Conservation (phyloP, 2,329 filamentous ascomycete species). For the Ophiosphaerella narmari region DNA sequence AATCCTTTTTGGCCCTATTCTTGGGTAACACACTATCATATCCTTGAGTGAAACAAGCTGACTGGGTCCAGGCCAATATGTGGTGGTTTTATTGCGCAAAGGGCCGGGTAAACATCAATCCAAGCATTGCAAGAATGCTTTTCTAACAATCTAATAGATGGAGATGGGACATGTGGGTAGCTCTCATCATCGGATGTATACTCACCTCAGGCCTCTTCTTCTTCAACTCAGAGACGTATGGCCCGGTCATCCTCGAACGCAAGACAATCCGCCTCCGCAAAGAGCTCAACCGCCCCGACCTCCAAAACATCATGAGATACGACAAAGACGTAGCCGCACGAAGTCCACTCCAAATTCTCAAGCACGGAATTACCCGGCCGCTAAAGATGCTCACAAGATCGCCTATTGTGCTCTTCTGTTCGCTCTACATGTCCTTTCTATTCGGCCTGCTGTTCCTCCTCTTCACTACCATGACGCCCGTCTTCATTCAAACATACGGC, state of each 20-base stretch:
- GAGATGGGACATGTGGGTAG: constrained; percentile 45
- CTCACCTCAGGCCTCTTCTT: constrained; percentile 41
- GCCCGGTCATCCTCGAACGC: constrained; percentile 57
- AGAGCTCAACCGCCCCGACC: constrained; percentile 51
- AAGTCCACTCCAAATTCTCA: constrained; percentile 22
- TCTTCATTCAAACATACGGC: constrained; percentile 39
- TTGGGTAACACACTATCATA: constrained; percentile 10
- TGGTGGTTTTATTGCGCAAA: constrained; percentile 43
- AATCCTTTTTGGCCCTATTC: constrained; percentile 38
- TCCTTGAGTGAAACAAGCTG: too few species aligned
- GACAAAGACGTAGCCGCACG: constrained; percentile 21
- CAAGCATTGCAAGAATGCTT: too few species aligned
- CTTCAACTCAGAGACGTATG: constrained; percentile 55
- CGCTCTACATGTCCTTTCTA: constrained; percentile 40
- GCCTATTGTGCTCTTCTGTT: constrained; percentile 41
- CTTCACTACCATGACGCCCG: constrained; percentile 43
- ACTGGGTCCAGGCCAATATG: constrained; percentile 24
- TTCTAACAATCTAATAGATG: constrained; percentile 13
- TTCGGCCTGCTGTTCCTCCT: constrained; percentile 44
- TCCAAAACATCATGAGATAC: constrained; percentile 50
- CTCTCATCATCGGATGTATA: constrained; percentile 31
- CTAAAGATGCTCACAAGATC: constrained; percentile 39
- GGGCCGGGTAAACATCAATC: constrained; percentile 18
- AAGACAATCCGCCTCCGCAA: constrained; percentile 59
- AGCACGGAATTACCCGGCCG: constrained; percentile 42